Evolutionary conservation across 306 rosid genomes (phyloP), one percentile per base, ranked within the genome.

Genomic region (Delonix regia): DNA sequence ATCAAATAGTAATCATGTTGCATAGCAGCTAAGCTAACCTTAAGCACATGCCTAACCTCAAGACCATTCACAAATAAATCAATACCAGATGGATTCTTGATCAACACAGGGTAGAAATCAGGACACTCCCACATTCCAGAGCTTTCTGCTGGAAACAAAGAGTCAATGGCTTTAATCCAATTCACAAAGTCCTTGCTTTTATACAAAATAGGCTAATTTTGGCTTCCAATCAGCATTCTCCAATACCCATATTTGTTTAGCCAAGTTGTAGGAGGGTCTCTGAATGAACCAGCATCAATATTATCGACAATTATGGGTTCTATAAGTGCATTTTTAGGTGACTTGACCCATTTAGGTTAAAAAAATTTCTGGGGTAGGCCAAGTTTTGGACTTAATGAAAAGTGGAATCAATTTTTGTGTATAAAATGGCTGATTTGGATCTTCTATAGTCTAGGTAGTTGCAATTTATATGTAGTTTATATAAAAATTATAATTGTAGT

Each of bases 41-140:
- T 83, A 4, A 83, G 80, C 27, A 83, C 83, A 36, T 78, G 86
- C 55, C 45, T 41, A 41, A 41, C 45, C 8, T 41, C 12, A 41
- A 13, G 45, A 41, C 45, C 45, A 41, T 8, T 41, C 2, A 41
- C 45, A 41, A 13, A 41, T 13, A 41, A 11, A 41, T 41, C 45
- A 41, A 41, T 13, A 9, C 45, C 45, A 41, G 12, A 41, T 41
- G 45, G 7, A 41, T 51, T 68, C 22, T 48, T 59, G 36, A 38
- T 51, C 34, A 48, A 3, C 10, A 83, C 83, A 0, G 83, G 80
- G 53, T 48, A 78, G 41, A 78, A 83, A 78, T 78, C 86, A 16
- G 86, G 86, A 44, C 83, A 72, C 73, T 73, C 80, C 83, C 83
- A 83, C 83, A 78, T 74, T 11, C 80, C 80, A 14, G 77, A 62